Conservation (phyloP, 768 basidiomycete genomes). For the Artomyces pyxidatus region DNA sequence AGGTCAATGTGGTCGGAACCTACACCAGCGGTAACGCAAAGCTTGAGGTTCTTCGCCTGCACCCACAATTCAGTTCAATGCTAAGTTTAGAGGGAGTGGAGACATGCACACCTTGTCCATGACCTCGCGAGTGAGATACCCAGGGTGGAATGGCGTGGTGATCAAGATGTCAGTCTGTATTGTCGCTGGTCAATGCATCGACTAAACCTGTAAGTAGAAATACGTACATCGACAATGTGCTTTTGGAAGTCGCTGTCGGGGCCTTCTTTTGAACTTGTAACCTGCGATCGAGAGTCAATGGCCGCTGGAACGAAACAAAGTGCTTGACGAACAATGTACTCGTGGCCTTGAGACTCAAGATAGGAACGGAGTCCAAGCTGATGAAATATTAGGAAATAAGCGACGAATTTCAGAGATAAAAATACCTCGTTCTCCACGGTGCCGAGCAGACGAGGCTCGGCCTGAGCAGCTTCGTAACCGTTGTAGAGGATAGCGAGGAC, state of each 20-base stretch:
- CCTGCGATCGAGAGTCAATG: too few relatives aligned
- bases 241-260: slow-evolving; percentile 40
- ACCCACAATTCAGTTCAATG: background rate
- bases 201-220: slow-evolving; percentile 1
- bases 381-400: background rate
- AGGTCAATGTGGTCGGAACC: slow-evolving; percentile 82
- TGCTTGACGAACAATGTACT: slow-evolving; percentile 47
- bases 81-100: background rate
- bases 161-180: slow-evolving; percentile 14
- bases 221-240: slow-evolving; percentile 66
- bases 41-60: slow-evolving; percentile 73
- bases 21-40: slow-evolving; percentile 80
- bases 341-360: slow-evolving; percentile 29
- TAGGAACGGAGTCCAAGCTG: slow-evolving; percentile 30
- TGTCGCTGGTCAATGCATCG: background rate
- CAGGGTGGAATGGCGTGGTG: slow-evolving; percentile 25
- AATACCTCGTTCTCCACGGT: slow-evolving; percentile 28
- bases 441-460: slow-evolving; percentile 26
- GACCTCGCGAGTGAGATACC: slow-evolving; percentile 22
- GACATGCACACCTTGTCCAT: slow-evolving; percentile 14
- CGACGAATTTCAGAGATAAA: too few relatives aligned
- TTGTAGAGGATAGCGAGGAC: slow-evolving; percentile 31
- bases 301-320: too few relatives aligned
- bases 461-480: slow-evolving; percentile 32
- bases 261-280: slow-evolving; percentile 80